Percentiles rank a stretch among this genome's conserved stretches.
Evolutionary conservation across 176 grass and related monocot genomes (phyloP).

Genomic region (Calamus simplicifolius): DNA sequence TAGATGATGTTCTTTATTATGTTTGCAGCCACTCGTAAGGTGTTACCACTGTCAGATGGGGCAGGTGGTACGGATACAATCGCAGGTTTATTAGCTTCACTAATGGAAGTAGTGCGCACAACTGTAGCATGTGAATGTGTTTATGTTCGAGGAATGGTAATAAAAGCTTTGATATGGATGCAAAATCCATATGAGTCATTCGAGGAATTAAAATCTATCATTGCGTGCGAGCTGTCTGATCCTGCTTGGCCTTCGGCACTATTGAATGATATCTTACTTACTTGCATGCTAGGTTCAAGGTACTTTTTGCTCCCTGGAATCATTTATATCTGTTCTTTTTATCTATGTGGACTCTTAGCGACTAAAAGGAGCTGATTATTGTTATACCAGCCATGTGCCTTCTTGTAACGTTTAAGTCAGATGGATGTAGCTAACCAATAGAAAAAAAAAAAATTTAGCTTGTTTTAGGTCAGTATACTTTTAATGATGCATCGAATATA

Average conservation of each 20-base stretch:
- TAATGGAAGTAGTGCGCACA: constrained; percentile 98
- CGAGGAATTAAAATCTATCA: constrained; percentile 88
- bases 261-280: constrained; percentile 95
- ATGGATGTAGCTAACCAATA: too few species aligned
- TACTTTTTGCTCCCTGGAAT: constrained; percentile 25
- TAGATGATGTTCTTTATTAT: constrained; percentile 6
- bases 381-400: too few species aligned
- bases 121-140: constrained; percentile 98
- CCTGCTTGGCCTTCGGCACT: constrained; percentile 93
- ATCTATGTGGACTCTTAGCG: background rate
- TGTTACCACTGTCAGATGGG: constrained; percentile 63
- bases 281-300: constrained; percentile 99
- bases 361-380: too few species aligned
- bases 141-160: constrained; percentile 97
- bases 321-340: constrained; percentile 13
- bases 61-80: constrained; percentile 73
- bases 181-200: constrained; percentile 97
- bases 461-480: too few species aligned
- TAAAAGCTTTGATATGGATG: constrained; percentile 99
- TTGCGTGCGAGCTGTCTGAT: constrained; percentile 95
- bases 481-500: too few species aligned
- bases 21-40: constrained; percentile 53
- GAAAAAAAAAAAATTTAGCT: too few species aligned
- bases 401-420: too few species aligned
- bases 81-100: constrained; percentile 84